These are phyloP conservation scores for Ormosia emarginata DNA, from an alignment of 306 rosid genomes.

Conservation along the genomic window DNA sequence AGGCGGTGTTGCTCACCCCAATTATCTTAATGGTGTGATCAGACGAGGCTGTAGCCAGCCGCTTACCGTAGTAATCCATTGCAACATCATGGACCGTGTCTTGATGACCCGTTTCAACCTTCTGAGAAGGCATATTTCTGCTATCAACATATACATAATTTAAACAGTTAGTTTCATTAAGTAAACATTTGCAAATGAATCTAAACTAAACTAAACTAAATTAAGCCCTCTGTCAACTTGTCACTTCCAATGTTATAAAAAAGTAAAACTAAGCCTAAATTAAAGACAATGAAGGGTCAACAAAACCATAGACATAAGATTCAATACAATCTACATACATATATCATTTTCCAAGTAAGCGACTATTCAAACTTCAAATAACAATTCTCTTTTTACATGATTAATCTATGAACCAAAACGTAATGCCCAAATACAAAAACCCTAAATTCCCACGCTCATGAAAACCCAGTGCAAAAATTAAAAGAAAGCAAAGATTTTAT, in stretches of 20 bases:
- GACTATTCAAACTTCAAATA: neutral
- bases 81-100: constrained; percentile 74
- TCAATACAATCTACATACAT: neutral
- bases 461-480: neutral
- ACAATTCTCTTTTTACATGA: neutral
- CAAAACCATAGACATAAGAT: neutral
- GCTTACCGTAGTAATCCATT: constrained; percentile 84
- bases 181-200: neutral
- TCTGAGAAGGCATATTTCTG: constrained; percentile 67
- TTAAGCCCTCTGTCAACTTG: neutral
- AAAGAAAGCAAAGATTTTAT: neutral
- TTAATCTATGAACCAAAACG: neutral
- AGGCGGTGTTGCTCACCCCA: constrained; percentile 68
- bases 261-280: neutral
- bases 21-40: constrained; percentile 82
- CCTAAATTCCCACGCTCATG: neutral
- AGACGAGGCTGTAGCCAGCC: constrained; percentile 79
- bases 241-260: neutral
- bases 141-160: constrained; percentile 1
- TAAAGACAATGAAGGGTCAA: neutral
- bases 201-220: neutral
- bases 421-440: neutral
- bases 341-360: neutral
- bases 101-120: constrained; percentile 83
- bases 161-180: constrained; percentile 3